Percentiles rank a stretch among this genome's conserved stretches.
Evolutionary conservation across 148 eudicot genomes (phyloP).

Genomic region (Heliamphora exappendiculata): DNA sequence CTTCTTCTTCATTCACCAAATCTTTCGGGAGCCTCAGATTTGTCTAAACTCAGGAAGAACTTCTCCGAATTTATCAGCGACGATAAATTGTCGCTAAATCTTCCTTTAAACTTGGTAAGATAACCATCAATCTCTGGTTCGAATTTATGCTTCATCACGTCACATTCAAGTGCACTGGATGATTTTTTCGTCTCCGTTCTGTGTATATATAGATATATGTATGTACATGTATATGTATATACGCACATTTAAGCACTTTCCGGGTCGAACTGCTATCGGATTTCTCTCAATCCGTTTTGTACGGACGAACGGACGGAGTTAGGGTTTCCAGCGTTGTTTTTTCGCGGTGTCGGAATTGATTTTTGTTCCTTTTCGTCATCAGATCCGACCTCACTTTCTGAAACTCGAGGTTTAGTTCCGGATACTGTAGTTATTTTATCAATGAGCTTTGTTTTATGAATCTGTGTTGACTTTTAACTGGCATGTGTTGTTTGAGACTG

Average conservation of each 20-base stretch:
- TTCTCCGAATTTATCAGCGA: not conserved
- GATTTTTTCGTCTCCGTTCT: conserved; percentile 5
- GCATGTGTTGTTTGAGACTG: not conserved
- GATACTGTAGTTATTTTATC: not conserved
- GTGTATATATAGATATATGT: not conserved
- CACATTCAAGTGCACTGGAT: not conserved
- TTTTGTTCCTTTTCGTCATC: not conserved
- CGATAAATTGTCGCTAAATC: not conserved
- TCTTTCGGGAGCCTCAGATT: conserved; percentile 10
- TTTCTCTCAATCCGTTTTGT: not conserved
- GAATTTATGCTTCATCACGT: not conserved
- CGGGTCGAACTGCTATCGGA: not conserved
- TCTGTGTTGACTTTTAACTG: not conserved
- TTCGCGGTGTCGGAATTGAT: not conserved
- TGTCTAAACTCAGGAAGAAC: not conserved
- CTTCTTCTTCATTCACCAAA: not conserved
- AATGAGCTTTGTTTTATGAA: not conserved
- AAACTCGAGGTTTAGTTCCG: not conserved
- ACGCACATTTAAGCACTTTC: not conserved
- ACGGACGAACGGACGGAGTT: not conserved
- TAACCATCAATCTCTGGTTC: not conserved
- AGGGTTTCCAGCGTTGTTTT: not conserved
- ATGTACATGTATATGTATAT: not conserved
- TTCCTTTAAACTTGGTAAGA: not conserved
- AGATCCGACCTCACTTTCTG: conserved; percentile 5